phyloP scores from a whole-genome alignment of 2,329 filamentous ascomycete species.

The Rhinocladiella similis region DNA sequence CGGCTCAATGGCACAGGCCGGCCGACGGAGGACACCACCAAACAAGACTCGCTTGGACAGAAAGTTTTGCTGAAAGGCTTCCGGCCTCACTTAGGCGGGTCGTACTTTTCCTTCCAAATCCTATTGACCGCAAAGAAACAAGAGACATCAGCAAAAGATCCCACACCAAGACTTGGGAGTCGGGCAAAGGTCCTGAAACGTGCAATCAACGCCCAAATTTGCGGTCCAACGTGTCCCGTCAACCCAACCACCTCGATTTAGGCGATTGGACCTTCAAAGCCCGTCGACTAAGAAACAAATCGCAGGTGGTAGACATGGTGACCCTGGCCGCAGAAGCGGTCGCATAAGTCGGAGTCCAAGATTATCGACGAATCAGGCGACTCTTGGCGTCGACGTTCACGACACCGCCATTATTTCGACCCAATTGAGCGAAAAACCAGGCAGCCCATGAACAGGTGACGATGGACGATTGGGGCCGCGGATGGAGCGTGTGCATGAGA shows the following conservation, averaged over 20 bases:
- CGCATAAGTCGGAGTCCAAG: constrained; percentile 19
- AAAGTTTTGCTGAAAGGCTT: not conserved
- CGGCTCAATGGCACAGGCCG: not conserved
- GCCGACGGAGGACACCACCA: not conserved
- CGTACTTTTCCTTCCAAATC: constrained; percentile 99
- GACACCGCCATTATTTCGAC: constrained; percentile 19
- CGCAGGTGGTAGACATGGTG: not conserved
- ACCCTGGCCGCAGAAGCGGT: constrained; percentile 23
- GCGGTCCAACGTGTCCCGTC: not conserved
- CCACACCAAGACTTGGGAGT: constrained; percentile 12
- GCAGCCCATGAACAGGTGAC: not conserved
- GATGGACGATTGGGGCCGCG: not conserved
- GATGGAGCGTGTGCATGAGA: not conserved
- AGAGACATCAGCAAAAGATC: constrained; percentile 16
- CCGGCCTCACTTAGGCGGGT: constrained; percentile 36
- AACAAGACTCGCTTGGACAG: not conserved
- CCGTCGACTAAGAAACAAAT: not conserved
- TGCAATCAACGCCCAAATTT: not conserved
- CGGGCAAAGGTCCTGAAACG: constrained; percentile 9
- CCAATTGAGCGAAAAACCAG: constrained; percentile 16
- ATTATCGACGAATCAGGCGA: constrained; percentile 22
- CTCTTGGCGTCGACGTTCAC: constrained; percentile 19
- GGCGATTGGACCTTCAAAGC: not conserved
- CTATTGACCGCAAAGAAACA: constrained; percentile 45
- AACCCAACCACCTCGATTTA: constrained; percentile 21